phyloP scores from a whole-genome alignment of 2,329 filamentous ascomycete species.

The Calonectria multiphialidica region DNA sequence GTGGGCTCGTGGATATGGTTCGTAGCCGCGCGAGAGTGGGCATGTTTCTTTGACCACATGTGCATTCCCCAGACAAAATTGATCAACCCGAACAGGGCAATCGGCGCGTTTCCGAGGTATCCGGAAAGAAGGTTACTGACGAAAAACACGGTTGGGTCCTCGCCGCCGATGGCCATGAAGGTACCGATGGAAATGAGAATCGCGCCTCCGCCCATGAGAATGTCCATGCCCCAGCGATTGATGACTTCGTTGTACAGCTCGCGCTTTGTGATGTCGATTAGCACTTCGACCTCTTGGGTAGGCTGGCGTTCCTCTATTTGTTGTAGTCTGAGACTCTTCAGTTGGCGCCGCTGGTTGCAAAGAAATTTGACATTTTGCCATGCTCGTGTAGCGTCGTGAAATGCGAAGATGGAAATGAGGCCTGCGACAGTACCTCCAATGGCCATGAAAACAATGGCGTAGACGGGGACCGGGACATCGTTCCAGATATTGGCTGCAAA shows the following conservation, averaged over 20 bases:
- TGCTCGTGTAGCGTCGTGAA: conserved; percentile 57
- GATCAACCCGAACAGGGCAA: conserved; percentile 61
- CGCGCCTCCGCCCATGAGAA: conserved; percentile 61
- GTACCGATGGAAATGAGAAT: conserved; percentile 64
- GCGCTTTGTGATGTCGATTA: conserved; percentile 58
- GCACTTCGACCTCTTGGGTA: conserved; percentile 46
- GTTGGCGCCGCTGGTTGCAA: conserved; percentile 52
- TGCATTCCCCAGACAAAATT: conserved; percentile 62
- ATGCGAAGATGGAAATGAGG: conserved; percentile 57
- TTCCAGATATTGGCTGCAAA: conserved; percentile 72
- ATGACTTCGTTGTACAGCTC: conserved; percentile 64
- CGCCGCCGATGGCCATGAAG: conserved; percentile 65
- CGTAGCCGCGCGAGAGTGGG: conserved; percentile 48
- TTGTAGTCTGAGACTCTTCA: conserved; percentile 39
- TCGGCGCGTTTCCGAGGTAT: conserved; percentile 65
- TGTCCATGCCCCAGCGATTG: conserved; percentile 64
- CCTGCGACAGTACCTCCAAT: conserved; percentile 62
- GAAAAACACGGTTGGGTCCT: conserved; percentile 53
- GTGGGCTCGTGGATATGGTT: conserved; percentile 41
- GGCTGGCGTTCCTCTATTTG: conserved; percentile 19
- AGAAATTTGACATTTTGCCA: conserved; percentile 61
- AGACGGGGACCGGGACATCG: conserved; percentile 59
- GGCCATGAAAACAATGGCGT: conserved; percentile 64
- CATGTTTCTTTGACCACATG: conserved; percentile 54
- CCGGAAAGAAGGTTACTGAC: conserved; percentile 67